phyloP scores from a whole-genome alignment of 768 basidiomycete species.

The Lentinus tigrinus region DNA sequence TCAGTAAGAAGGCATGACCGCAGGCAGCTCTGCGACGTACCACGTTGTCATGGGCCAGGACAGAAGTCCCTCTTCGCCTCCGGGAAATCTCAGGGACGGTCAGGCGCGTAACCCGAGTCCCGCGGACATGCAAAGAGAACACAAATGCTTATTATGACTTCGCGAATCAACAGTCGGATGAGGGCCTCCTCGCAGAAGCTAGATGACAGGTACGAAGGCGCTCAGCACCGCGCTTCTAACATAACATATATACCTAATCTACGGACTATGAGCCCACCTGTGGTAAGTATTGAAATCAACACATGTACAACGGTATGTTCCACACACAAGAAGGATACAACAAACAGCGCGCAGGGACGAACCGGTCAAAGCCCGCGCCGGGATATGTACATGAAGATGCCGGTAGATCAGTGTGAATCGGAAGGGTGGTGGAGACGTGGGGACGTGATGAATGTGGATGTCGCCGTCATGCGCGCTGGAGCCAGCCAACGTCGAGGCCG shows the following conservation, averaged over 20 bases:
- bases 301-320: background rate
- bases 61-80: no score
- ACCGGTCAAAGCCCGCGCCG: background rate
- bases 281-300: background rate
- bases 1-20: no score
- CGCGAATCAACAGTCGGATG: no score
- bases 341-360: background rate
- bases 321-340: background rate
- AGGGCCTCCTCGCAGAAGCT: background rate
- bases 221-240: conserved; percentile 13
- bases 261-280: background rate
- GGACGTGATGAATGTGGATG: background rate
- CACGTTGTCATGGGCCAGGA: no score
- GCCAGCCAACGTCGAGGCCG: conserved; percentile 80
- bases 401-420: background rate
- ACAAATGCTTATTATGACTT: no score
- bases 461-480: conserved; percentile 36
- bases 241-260: conserved; percentile 1
- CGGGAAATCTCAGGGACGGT: no score
- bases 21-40: no score
- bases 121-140: no score
- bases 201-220: conserved; percentile 2
- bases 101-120: no score
- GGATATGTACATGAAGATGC: background rate
- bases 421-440: background rate